phyloP scores from a whole-genome alignment of 2,329 filamentous ascomycete species.

The Diplodia corticola region DNA sequence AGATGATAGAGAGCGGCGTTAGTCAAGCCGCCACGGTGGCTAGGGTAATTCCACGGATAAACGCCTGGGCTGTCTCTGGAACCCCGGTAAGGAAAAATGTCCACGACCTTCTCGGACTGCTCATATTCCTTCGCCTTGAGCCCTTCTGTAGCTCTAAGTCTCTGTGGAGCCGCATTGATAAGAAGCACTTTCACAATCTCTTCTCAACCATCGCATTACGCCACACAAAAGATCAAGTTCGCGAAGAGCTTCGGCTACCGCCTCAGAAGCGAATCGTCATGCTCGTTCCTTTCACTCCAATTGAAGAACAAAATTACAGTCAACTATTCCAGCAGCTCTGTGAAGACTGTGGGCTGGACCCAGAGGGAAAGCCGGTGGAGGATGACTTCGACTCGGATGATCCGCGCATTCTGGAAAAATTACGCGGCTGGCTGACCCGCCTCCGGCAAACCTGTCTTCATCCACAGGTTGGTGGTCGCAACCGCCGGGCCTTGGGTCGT shows the following conservation, averaged over 20 bases:
- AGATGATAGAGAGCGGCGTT: constrained; percentile 90
- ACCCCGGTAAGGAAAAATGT: constrained; percentile 84
- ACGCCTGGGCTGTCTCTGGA: constrained; percentile 90
- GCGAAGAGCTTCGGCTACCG: constrained; percentile 76
- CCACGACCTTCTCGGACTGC: constrained; percentile 74
- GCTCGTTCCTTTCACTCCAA: constrained; percentile 82
- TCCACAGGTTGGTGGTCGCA: constrained; percentile 73
- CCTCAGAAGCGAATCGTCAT: constrained; percentile 84
- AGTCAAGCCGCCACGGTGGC: constrained; percentile 81
- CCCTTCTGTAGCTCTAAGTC: constrained; percentile 67
- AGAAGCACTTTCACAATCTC: constrained; percentile 64
- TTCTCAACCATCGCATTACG: constrained; percentile 74
- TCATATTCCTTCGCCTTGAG: constrained; percentile 77
- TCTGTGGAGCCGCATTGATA: constrained; percentile 71
- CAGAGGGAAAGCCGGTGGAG: constrained; percentile 61
- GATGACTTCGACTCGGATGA: constrained; percentile 67
- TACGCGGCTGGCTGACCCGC: constrained; percentile 76
- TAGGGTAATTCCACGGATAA: constrained; percentile 74
- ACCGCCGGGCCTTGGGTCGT: constrained; percentile 61
- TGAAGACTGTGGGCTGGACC: constrained; percentile 64
- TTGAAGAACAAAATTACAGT: constrained; percentile 88
- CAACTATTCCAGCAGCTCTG: constrained; percentile 75
- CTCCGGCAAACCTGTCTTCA: constrained; percentile 83
- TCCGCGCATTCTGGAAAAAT: constrained; percentile 55
- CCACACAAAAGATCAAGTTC: constrained; percentile 80